A percentile compares a stretch with the other conserved stretches of the same genome.
These are phyloP conservation scores for Olyra latifolia DNA, from an alignment of 176 grass and related monocot species.

Conservation along the genomic window DNA sequence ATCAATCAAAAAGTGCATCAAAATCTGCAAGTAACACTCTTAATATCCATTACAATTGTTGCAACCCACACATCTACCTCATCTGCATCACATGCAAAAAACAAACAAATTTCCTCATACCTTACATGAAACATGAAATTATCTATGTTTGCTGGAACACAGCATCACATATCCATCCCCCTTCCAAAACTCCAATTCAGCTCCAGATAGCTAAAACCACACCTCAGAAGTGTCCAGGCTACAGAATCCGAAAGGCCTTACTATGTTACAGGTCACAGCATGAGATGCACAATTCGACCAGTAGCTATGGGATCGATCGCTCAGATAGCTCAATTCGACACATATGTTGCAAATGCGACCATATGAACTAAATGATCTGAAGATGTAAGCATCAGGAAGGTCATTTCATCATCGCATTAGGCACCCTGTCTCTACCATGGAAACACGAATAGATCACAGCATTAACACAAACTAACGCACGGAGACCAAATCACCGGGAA, in stretches of 20 bases:
- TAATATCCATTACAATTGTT: background rate
- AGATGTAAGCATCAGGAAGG: background rate
- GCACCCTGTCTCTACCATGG: background rate
- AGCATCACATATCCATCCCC: background rate
- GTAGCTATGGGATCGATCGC: background rate
- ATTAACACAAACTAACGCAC: background rate
- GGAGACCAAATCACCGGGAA: background rate
- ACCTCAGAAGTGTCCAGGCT: background rate
- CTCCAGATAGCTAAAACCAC: background rate
- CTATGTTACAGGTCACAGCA: background rate
- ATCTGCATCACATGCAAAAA: background rate
- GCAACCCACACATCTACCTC: background rate
- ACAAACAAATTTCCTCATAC: background rate
- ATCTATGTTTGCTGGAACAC: background rate
- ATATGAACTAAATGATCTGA: background rate
- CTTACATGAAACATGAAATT: background rate
- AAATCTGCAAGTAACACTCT: background rate
- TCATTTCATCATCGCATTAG: background rate
- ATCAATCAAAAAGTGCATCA: background rate
- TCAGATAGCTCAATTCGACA: background rate
- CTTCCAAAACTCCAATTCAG: background rate
- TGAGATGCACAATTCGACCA: background rate
- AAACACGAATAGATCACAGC: background rate
- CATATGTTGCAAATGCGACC: background rate
- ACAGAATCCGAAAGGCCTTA: background rate